phyloP scores from a whole-genome alignment of 2,329 filamentous ascomycete genomes.

The Hirsutella minnesotensis region DNA sequence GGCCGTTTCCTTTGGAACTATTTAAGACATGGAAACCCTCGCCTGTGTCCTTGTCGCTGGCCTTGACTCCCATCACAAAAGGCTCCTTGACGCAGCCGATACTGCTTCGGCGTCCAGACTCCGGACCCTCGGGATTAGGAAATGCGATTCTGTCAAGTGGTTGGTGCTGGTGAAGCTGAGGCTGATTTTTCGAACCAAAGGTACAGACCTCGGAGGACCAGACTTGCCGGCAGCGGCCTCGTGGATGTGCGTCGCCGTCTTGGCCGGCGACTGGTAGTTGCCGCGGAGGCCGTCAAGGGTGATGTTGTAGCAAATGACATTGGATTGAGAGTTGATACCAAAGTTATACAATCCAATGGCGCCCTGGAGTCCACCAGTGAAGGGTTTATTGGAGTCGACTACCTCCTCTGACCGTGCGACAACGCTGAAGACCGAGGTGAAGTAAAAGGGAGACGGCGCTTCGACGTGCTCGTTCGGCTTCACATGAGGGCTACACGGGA shows the following conservation, averaged over 20 bases:
- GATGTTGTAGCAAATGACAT: constrained; percentile 37
- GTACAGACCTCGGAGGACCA: constrained; percentile 39
- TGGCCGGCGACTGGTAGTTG: constrained; percentile 35
- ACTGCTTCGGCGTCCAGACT: constrained; percentile 21
- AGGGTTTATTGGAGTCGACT: no score
- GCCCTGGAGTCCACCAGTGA: constrained; percentile 28
- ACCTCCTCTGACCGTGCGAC: no score
- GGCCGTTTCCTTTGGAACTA: no score
- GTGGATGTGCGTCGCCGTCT: constrained; percentile 44
- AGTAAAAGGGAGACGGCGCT: no score
- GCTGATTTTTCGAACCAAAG: no score
- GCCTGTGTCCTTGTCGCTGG: constrained; percentile 19
- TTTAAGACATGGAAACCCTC: constrained; percentile 35
- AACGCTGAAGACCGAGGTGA: no score
- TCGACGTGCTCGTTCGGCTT: no score
- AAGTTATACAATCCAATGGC: constrained; percentile 37
- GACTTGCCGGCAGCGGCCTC: constrained; percentile 29
- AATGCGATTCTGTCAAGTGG: constrained; percentile 27
- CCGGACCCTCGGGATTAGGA: constrained; percentile 29
- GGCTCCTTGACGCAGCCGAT: constrained; percentile 29
- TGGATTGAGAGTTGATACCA: constrained; percentile 35
- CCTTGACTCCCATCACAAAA: constrained; percentile 20
- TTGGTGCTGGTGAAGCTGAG: not conserved
- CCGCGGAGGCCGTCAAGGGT: constrained; percentile 35
- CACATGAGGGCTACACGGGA: no score